A percentile compares a stretch with the other conserved stretches of the same genome.
Conservation (phyloP, 495 filamentous ascomycete genomes). For the Lophiotrema nucula region DNA sequence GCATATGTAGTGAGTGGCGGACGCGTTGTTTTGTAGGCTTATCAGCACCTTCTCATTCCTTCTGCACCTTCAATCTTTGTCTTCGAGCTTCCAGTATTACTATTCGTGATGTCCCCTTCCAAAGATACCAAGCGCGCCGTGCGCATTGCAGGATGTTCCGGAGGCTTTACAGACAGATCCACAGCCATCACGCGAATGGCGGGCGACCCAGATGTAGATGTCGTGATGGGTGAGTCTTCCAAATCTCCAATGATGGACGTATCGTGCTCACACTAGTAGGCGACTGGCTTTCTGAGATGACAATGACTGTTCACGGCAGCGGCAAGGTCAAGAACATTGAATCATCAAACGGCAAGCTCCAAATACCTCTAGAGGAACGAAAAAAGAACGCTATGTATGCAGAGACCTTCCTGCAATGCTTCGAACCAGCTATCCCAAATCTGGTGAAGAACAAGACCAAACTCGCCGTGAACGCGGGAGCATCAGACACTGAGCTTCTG, state of each 20-base stretch:
- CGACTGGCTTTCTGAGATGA: constrained; percentile 35
- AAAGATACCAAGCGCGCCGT: constrained; percentile 22
- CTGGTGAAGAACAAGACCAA: constrained; percentile 26
- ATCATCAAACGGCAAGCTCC: constrained; percentile 1
- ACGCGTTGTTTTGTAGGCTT: constrained; percentile 3
- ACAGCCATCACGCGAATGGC: constrained; percentile 25
- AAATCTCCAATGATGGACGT: background rate
- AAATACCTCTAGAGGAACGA: constrained; percentile 24
- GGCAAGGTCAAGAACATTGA: constrained; percentile 26
- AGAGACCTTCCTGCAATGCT: constrained; percentile 30
- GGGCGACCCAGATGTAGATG: constrained; percentile 30
- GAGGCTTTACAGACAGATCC: constrained; percentile 30
- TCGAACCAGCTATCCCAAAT: constrained; percentile 29
- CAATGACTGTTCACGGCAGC: constrained; percentile 35
- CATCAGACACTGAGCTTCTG: constrained; percentile 23
- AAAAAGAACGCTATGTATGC: constrained; percentile 28
- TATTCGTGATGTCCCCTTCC: constrained; percentile 15
- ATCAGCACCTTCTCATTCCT: background rate
- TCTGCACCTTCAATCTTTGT: background rate
- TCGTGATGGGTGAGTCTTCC: constrained; percentile 18
- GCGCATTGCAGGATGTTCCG: constrained; percentile 28
- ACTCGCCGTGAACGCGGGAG: constrained; percentile 30
- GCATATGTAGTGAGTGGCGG: constrained; percentile 8
- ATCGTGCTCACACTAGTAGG: constrained; percentile 2
- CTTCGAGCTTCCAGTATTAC: background rate